Evolutionary conservation across 768 basidiomycete genomes (phyloP).

Genomic region (Mycena capillaripes): DNA sequence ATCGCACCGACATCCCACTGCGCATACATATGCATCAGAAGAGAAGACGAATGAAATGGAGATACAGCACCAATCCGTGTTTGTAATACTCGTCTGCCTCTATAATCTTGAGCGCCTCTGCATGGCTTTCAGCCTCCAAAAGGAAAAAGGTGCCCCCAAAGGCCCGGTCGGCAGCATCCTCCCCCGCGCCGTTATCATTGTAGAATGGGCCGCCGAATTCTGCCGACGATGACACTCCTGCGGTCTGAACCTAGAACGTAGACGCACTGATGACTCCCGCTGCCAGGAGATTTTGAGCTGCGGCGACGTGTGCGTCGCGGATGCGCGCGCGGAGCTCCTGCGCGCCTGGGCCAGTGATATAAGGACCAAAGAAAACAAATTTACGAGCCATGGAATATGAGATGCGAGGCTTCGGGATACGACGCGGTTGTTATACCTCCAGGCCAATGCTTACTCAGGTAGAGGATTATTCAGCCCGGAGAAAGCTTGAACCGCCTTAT

Average conservation of each 20-base stretch:
- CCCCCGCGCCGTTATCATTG: slow-evolving; percentile 22
- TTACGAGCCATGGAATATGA: slow-evolving; percentile 15
- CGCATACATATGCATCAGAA: not conserved
- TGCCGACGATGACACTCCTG: not conserved
- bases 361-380: slow-evolving; percentile 32
- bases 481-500: no score
- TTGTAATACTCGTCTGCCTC: slow-evolving; percentile 21
- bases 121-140: slow-evolving; percentile 24
- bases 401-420: no score
- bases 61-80: slow-evolving; percentile 13
- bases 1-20: slow-evolving; percentile 30
- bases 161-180: slow-evolving; percentile 7
- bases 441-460: no score
- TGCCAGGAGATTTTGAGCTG: not conserved
- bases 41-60: not conserved
- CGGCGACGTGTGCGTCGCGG: not conserved
- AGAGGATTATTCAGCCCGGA: no score
- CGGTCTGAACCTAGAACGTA: not conserved
- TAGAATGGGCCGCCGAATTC: slow-evolving; percentile 33
- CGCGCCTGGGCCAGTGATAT: slow-evolving; percentile 21
- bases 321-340: slow-evolving; percentile 10
- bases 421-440: not conserved
- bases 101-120: slow-evolving; percentile 14
- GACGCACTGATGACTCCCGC: slow-evolving; percentile 18
- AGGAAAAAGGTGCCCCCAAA: slow-evolving; percentile 31